phyloP scores from a whole-genome alignment of 2,329 filamentous ascomycete species.

The Tympanopsis confertula region DNA sequence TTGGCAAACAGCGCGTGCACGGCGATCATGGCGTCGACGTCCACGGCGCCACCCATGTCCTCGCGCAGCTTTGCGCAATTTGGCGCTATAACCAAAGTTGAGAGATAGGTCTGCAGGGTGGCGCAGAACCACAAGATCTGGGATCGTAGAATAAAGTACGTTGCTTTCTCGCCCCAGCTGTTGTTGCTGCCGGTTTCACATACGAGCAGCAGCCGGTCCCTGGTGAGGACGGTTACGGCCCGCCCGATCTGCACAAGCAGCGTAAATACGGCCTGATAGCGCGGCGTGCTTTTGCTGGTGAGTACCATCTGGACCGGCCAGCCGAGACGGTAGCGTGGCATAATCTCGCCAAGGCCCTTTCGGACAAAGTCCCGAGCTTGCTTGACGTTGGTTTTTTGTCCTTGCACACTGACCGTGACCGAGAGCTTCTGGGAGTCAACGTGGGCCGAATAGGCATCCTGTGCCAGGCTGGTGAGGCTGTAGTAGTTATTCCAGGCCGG shows the following conservation, averaged over 20 bases:
- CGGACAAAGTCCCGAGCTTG: slow-evolving; percentile 45
- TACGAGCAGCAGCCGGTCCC: slow-evolving; percentile 31
- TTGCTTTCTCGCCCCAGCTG: slow-evolving; percentile 26
- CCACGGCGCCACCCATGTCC: slow-evolving; percentile 47
- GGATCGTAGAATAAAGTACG: slow-evolving; percentile 51
- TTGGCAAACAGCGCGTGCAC: slow-evolving; percentile 55
- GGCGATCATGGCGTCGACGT: slow-evolving; percentile 71
- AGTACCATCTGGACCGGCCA: slow-evolving; percentile 65
- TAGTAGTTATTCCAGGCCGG: slow-evolving; percentile 70
- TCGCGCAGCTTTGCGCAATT: slow-evolving; percentile 42
- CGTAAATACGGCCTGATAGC: slow-evolving; percentile 64
- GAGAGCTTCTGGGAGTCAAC: slow-evolving; percentile 52
- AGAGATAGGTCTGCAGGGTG: slow-evolving; percentile 64
- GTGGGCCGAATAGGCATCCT: slow-evolving; percentile 52
- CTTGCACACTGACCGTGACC: slow-evolving; percentile 34
- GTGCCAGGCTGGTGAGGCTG: slow-evolving; percentile 65
- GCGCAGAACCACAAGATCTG: slow-evolving; percentile 70
- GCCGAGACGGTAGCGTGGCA: slow-evolving; percentile 54
- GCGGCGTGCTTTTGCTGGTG: slow-evolving; percentile 45
- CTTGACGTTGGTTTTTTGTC: slow-evolving; percentile 26
- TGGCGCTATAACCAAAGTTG: slow-evolving; percentile 58
- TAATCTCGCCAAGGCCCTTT: slow-evolving; percentile 48
- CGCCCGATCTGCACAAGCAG: slow-evolving; percentile 70
- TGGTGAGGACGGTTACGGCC: slow-evolving; percentile 55
- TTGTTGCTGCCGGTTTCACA: slow-evolving; percentile 23